A percentile compares a stretch with the other conserved stretches of the same genome.
Evolutionary conservation across 768 basidiomycete genomes (phyloP).

Genomic region (Boletus rubropictus): DNA sequence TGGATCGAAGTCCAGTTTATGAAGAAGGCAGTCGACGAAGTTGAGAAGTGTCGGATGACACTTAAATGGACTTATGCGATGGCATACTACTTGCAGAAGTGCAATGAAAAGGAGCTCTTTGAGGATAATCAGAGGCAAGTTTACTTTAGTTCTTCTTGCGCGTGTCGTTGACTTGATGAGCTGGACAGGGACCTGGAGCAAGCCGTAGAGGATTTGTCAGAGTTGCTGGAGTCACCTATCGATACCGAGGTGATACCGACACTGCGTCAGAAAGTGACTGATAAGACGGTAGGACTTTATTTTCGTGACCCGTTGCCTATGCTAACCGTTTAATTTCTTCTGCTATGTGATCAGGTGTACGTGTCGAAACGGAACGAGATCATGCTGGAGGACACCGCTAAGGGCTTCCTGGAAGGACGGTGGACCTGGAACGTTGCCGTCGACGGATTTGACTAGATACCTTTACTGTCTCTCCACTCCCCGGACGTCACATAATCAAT

Average conservation of each 20-base stretch:
- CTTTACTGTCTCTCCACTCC: background rate
- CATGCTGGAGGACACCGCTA: conserved; percentile 89
- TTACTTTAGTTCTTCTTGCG: background rate
- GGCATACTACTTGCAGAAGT: conserved; percentile 91
- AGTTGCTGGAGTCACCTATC: conserved; percentile 86
- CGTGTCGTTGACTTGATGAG: background rate
- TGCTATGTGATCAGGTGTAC: conserved; percentile 52
- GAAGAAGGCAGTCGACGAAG: conserved; percentile 94
- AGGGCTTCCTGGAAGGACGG: conserved; percentile 78
- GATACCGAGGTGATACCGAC: conserved; percentile 77
- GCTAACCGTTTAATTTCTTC: background rate
- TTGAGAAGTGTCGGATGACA: conserved; percentile 85
- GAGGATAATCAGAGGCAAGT: conserved; percentile 92
- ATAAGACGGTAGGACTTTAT: conserved; percentile 70
- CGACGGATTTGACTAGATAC: conserved; percentile 58
- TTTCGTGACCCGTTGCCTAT: background rate
- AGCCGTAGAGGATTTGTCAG: conserved; percentile 93
- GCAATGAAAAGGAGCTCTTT: conserved; percentile 91
- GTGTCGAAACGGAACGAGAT: conserved; percentile 97
- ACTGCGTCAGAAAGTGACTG: conserved; percentile 87
- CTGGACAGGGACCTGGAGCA: conserved; percentile 75
- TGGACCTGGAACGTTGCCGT: conserved; percentile 77
- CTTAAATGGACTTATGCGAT: conserved; percentile 99
- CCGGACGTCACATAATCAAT: background rate
- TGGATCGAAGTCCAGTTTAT: conserved; percentile 99